A percentile compares a stretch with the other conserved stretches of the same genome.
phyloP scores from a whole-genome alignment of 495 filamentous ascomycete species.

The Echria macrotheca region DNA sequence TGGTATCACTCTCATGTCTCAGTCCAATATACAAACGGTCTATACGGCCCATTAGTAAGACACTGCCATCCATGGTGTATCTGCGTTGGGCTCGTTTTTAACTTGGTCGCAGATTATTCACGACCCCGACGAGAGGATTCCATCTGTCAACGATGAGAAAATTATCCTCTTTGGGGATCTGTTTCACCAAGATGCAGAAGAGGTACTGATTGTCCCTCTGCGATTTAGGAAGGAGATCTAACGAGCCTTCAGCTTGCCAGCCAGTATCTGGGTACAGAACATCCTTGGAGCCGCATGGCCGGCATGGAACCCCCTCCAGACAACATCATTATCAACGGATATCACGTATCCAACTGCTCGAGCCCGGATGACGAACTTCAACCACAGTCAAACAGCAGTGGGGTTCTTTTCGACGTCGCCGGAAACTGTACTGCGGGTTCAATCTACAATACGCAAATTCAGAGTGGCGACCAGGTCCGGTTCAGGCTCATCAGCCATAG shows the following conservation, averaged over 20 bases:
- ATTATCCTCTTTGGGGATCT: neutral
- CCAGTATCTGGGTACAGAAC: neutral
- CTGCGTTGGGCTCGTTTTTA: too few species aligned
- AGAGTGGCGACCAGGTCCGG: neutral
- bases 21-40: conserved; percentile 45
- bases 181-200: neutral
- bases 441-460: neutral
- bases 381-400: neutral
- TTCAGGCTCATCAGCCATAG: neutral
- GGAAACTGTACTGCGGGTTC: neutral
- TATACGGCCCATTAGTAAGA: conserved; percentile 44
- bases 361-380: too few species aligned
- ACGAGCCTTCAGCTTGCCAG: neutral
- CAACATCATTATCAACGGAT: conserved; percentile 4
- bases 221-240: neutral
- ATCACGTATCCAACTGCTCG: neutral
- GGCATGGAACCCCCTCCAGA: conserved; percentile 1
- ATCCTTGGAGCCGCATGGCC: neutral
- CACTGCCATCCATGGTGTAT: too few species aligned
- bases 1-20: conserved; percentile 45
- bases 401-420: neutral
- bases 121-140: conserved; percentile 33
- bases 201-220: neutral
- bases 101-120: too few species aligned
- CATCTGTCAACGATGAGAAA: neutral